Percentiles rank a stretch among this genome's conserved stretches.
These are phyloP conservation scores for Colletotrichum incanum DNA, from an alignment of 2,329 filamentous ascomycete species.

Conservation along the genomic window DNA sequence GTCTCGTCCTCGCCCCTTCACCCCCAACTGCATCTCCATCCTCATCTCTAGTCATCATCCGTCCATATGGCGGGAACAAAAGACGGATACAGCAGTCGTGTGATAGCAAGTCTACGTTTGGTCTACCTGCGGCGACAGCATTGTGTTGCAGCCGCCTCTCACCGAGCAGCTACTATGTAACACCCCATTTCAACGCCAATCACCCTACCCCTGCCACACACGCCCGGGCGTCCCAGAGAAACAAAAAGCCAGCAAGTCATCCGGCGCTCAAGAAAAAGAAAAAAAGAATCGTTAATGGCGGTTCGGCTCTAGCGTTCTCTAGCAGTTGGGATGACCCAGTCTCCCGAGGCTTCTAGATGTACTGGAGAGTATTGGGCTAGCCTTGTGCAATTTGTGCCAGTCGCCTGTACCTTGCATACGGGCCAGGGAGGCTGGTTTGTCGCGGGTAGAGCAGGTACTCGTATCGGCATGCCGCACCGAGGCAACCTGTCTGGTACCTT, in stretches of 20 bases:
- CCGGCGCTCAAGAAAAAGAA: constrained; percentile 14
- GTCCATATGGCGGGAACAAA: neutral
- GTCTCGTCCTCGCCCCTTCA: neutral
- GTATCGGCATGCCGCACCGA: neutral
- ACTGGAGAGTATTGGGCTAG: constrained; percentile 30
- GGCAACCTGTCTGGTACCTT: constrained; percentile 23
- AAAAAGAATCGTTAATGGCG: constrained; percentile 25
- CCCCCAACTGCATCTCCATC: neutral
- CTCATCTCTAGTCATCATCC: neutral
- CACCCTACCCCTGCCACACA: constrained; percentile 14
- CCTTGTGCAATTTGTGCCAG: constrained; percentile 42
- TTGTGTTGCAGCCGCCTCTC: neutral
- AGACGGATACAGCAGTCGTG: neutral
- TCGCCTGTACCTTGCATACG: constrained; percentile 42
- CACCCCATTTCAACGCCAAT: constrained; percentile 4
- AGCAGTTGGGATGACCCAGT: constrained; percentile 36
- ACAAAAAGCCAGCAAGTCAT: constrained; percentile 31
- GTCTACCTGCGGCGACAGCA: neutral
- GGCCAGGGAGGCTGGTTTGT: constrained; percentile 36
- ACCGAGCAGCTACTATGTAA: neutral
- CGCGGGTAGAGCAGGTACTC: constrained; percentile 36
- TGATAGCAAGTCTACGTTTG: neutral
- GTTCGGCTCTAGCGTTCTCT: constrained; percentile 35
- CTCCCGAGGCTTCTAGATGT: constrained; percentile 40
- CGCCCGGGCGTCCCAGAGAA: constrained; percentile 19